phyloP scores from a whole-genome alignment of 2,329 filamentous ascomycete species.

The Curvularia sp. region DNA sequence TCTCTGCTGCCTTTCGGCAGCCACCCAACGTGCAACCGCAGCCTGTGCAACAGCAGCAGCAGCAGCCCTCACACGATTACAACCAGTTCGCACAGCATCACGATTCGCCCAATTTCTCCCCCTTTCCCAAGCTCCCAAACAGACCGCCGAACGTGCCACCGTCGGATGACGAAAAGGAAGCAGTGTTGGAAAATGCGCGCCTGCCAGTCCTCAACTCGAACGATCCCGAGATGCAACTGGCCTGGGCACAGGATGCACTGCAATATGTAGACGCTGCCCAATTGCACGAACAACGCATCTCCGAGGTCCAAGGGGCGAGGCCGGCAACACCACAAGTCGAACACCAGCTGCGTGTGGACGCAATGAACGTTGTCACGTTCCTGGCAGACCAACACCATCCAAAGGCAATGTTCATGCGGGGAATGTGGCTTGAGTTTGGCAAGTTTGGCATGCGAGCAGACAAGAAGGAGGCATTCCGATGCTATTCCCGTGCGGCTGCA shows the following conservation, averaged over 20 bases:
- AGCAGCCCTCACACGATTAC: slow-evolving; percentile 49
- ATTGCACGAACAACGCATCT: slow-evolving; percentile 75
- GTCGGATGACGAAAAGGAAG: slow-evolving; percentile 92
- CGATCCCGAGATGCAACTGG: slow-evolving; percentile 94
- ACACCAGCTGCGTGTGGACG: slow-evolving; percentile 85
- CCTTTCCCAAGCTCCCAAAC: slow-evolving; percentile 83
- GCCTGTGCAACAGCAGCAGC: slow-evolving; percentile 27
- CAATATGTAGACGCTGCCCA: slow-evolving; percentile 85
- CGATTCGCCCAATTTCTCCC: slow-evolving; percentile 81
- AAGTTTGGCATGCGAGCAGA: slow-evolving; percentile 91
- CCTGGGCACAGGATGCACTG: slow-evolving; percentile 93
- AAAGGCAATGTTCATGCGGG: slow-evolving; percentile 90
- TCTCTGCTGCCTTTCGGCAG: slow-evolving; percentile 49
- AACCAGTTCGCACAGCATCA: slow-evolving; percentile 49
- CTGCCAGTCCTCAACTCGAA: slow-evolving; percentile 87
- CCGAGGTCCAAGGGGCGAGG: slow-evolving; percentile 65
- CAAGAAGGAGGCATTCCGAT: slow-evolving; percentile 91
- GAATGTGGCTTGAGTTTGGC: slow-evolving; percentile 98
- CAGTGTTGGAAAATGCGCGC: slow-evolving; percentile 83
- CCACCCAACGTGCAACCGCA: slow-evolving; percentile 47
- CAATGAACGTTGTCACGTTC: slow-evolving; percentile 89
- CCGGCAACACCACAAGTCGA: slow-evolving; percentile 84
- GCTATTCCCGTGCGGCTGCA: slow-evolving; percentile 85
- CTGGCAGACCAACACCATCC: slow-evolving; percentile 91
- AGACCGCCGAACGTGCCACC: slow-evolving; percentile 87